Evolutionary conservation across 1,284 basidiomycete genomes (phyloP), one percentile per base, ranked within the genome.

Genomic region (Moesziomyces antarcticus): DNA sequence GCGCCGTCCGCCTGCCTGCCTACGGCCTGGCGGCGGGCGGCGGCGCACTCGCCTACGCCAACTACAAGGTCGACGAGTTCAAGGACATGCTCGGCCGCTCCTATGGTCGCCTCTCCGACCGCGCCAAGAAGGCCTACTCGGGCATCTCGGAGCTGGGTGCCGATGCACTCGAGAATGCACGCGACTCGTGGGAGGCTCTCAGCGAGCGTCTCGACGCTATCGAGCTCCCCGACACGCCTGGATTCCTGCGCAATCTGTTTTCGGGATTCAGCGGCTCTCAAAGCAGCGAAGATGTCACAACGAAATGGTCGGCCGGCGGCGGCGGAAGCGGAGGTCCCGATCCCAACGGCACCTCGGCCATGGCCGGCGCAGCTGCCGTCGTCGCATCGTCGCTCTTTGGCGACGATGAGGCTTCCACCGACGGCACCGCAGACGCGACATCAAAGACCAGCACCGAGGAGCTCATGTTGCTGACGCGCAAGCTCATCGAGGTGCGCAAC

Each of bases 401-500:
- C 10, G 76, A 70, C 16, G 62, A 67, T 14, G 60, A 71, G 13
- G 48, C 45, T 16, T 11, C 46, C 5, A 22, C 42, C 20, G 42
- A 50, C 25, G 42, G 49, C 7, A 27, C 25, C 25, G 47, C 57
- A 20, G 65, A 69, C 14, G 41, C 40, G 2, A 33, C 35, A 3
- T 37, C 53, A 21, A 56, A 48, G 18, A 51, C 56, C 27, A 71
- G 70, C 49, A 69, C 80, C 6, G 73, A 80, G 47, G 82, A 84
- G 56, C 88, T 98, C 52, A 93, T 98, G 90, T 90, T 95, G 77
- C 87, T 99, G 56, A 99, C 97, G 0, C 88, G 89, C 82, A 98
- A 97, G 84, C 89, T 99, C 57, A 99, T 99, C 80, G 94, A 97
- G 85, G 97, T 99, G 77, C 88, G 97, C 65, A 92, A 89, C 66